phyloP scores from a whole-genome alignment of 371 early-diverging fungal species.

The Smittium mucronatum region DNA sequence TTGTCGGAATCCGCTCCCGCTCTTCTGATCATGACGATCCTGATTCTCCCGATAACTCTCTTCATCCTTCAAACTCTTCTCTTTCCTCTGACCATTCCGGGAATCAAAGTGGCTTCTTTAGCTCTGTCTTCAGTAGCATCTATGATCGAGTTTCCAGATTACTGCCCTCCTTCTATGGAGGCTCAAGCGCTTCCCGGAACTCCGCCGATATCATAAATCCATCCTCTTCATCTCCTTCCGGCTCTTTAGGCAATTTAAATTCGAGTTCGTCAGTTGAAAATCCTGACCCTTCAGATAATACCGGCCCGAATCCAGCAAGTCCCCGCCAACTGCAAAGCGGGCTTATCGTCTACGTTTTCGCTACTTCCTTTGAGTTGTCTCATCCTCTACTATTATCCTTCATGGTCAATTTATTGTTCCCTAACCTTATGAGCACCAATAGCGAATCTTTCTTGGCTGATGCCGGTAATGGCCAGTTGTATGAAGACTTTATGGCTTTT shows the following conservation, averaged over 20 bases:
- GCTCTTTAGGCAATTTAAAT: neutral
- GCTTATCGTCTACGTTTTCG: slow-evolving; percentile 8
- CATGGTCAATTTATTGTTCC: slow-evolving; percentile 5
- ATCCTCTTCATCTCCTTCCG: neutral
- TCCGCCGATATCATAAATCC: neutral
- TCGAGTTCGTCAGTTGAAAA: neutral
- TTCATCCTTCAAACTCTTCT: neutral
- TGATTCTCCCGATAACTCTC: neutral
- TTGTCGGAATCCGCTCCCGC: slow-evolving; percentile 3
- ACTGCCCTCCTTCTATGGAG: neutral
- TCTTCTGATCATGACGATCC: neutral
- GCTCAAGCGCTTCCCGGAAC: neutral
- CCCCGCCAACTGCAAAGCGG: neutral
- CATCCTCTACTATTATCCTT: slow-evolving; percentile 10
- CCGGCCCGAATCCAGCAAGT: no score
- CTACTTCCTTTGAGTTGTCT: slow-evolving; percentile 9
- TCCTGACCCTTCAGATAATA: neutral
- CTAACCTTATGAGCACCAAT: slow-evolving; percentile 3
- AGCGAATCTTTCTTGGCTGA: slow-evolving; percentile 6
- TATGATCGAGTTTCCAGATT: slow-evolving; percentile 3
- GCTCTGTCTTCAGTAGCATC: neutral
- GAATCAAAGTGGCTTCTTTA: neutral
- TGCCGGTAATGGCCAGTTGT: slow-evolving; percentile 4
- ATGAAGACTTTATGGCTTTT: slow-evolving; percentile 11
- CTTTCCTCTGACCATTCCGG: neutral